These are phyloP conservation scores for Xerocomellus chrysenteron DNA, from an alignment of 768 basidiomycete species.

Conservation along the genomic window DNA sequence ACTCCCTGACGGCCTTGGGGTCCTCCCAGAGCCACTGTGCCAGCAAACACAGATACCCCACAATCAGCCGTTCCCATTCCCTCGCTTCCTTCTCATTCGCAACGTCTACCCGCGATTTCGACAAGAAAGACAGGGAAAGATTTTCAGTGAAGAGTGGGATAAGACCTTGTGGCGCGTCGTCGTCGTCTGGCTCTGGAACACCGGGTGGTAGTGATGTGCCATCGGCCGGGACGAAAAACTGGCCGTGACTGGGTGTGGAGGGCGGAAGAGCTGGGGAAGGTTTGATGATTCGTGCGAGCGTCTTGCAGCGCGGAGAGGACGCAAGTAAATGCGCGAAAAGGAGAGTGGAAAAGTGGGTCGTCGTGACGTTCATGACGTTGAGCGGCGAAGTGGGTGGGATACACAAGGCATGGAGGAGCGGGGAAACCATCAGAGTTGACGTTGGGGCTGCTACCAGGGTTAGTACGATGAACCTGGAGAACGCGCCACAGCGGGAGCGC, in stretches of 20 bases:
- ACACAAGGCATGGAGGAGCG: conserved; percentile 68
- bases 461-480: background rate
- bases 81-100: conserved; percentile 67
- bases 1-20: conserved; percentile 80
- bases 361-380: conserved; percentile 53
- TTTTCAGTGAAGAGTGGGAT: conserved; percentile 89
- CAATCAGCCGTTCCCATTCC: conserved; percentile 90
- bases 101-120: conserved; percentile 51
- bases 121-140: conserved; percentile 81
- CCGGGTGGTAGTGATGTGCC: conserved; percentile 38
- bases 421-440: conserved; percentile 52
- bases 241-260: conserved; percentile 34
- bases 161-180: conserved; percentile 67
- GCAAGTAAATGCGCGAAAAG: conserved; percentile 80
- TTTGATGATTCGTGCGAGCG: conserved; percentile 60
- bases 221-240: conserved; percentile 80
- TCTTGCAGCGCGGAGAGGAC: conserved; percentile 62
- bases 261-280: conserved; percentile 42
- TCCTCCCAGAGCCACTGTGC: conserved; percentile 98
- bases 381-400: conserved; percentile 61
- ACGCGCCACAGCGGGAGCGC: background rate
- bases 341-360: conserved; percentile 71
- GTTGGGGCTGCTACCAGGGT: conserved; percentile 22
- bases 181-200: conserved; percentile 45
- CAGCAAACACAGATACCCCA: conserved; percentile 80